Conservation (phyloP, 352 stramenopile species). For the Phytophthora tentaculata region DNA sequence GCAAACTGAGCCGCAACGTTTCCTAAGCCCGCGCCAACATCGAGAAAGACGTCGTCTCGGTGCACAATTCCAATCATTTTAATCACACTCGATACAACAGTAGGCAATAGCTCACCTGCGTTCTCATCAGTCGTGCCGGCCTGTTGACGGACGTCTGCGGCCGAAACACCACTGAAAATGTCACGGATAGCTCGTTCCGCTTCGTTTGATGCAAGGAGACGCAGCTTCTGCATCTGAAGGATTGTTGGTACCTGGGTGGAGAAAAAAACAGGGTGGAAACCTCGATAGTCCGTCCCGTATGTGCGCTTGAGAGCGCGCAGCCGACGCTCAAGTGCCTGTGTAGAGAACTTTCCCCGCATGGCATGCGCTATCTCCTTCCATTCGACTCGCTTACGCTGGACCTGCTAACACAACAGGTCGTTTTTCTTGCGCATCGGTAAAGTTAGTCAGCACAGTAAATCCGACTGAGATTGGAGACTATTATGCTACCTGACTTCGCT, state of each 20-base stretch:
- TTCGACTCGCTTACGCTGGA: no score
- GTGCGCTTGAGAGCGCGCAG: neutral
- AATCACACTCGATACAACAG: slow-evolving; percentile 4
- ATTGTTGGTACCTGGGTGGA: neutral
- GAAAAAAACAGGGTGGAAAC: neutral
- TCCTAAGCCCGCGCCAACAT: no score
- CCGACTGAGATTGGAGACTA: no score
- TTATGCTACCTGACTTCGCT: no score
- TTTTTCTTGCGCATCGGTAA: no score
- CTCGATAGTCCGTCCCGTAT: neutral
- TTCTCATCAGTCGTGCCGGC: slow-evolving; percentile 11
- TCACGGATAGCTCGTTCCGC: neutral
- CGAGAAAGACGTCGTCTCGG: slow-evolving; percentile 9
- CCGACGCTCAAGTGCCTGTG: neutral
- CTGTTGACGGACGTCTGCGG: slow-evolving; percentile 5
- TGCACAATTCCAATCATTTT: neutral
- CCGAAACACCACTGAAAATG: slow-evolving; percentile 11
- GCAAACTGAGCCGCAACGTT: no score
- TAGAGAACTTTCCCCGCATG: no score
- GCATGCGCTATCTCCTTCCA: no score
- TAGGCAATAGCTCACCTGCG: slow-evolving; percentile 7
- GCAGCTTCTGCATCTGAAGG: neutral
- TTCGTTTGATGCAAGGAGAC: neutral
- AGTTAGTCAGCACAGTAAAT: no score
- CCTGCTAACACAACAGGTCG: no score